phyloP scores from a whole-genome alignment of 116 monocot genomes.

The Iris pallida region DNA sequence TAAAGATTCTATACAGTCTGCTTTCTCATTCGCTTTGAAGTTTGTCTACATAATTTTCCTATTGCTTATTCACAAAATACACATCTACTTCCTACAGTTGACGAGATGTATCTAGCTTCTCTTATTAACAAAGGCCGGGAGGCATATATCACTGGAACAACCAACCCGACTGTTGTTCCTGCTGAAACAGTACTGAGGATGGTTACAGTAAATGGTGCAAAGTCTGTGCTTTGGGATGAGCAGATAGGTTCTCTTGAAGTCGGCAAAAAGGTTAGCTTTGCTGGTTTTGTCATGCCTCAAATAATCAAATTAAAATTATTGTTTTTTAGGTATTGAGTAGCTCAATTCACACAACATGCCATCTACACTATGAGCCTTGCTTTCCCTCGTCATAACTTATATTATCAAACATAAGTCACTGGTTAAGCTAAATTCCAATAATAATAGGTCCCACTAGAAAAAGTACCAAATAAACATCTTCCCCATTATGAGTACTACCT shows the following conservation, averaged over 20 bases:
- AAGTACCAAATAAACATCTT: too few species aligned
- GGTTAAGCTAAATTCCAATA: too few species aligned
- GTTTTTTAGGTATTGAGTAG: too few species aligned
- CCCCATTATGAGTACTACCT: too few species aligned
- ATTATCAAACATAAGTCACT: too few species aligned
- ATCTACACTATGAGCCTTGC: too few species aligned
- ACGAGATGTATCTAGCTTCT: slow-evolving; percentile 94
- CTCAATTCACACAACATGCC: too few species aligned
- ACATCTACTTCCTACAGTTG: slow-evolving; percentile 40
- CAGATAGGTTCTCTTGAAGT: slow-evolving; percentile 85
- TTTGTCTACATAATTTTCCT: not conserved
- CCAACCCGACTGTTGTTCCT: slow-evolving; percentile 70
- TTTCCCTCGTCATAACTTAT: too few species aligned
- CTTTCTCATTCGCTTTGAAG: not conserved
- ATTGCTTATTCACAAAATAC: not conserved
- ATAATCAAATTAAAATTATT: too few species aligned
- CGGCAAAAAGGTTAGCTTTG: slow-evolving; percentile 75
- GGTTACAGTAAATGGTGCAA: slow-evolving; percentile 83
- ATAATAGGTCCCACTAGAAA: too few species aligned
- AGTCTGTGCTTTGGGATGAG: slow-evolving; percentile 82
- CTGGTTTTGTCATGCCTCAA: too few species aligned
- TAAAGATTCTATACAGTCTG: too few species aligned
- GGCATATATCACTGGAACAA: slow-evolving; percentile 55
- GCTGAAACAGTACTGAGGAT: slow-evolving; percentile 74
- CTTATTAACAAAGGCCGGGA: slow-evolving; percentile 89